phyloP scores from a whole-genome alignment of 768 basidiomycete species.

The Kwoniella botswanensis region DNA sequence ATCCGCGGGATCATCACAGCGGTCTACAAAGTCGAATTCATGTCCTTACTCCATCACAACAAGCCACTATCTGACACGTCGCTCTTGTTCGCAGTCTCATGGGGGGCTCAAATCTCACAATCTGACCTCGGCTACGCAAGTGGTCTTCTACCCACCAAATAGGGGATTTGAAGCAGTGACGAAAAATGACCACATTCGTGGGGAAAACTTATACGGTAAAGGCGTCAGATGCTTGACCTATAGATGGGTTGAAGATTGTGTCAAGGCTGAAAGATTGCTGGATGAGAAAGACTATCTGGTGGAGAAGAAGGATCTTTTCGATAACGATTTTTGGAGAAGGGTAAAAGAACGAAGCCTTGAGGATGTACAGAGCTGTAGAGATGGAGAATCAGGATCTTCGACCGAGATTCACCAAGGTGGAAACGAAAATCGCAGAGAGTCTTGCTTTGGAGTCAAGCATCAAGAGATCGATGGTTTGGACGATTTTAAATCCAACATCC shows the following conservation, averaged over 20 bases:
- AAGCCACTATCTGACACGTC: too few species aligned
- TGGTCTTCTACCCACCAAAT: slow-evolving; percentile 1
- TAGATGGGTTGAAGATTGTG: background rate
- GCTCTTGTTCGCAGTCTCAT: background rate
- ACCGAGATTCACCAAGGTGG: too few species aligned
- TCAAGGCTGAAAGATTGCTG: background rate
- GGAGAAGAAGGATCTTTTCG: background rate
- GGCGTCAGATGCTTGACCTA: background rate
- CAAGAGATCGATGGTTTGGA: background rate
- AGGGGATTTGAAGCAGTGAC: background rate
- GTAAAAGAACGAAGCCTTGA: background rate
- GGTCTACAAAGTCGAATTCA: background rate
- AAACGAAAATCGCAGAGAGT: too few species aligned
- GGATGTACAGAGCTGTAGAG: background rate
- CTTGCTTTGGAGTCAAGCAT: too few species aligned
- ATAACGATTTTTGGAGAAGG: slow-evolving; percentile 2
- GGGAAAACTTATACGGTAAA: background rate
- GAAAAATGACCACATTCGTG: background rate
- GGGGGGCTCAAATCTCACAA: background rate
- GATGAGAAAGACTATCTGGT: background rate
- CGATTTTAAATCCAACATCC: background rate
- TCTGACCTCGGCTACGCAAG: background rate
- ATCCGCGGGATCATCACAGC: background rate
- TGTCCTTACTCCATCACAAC: background rate
- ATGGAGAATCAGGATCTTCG: too few species aligned